These are phyloP conservation scores for Leucocoprinus birnbaumii DNA, from an alignment of 768 basidiomycete genomes.

Conservation along the genomic window DNA sequence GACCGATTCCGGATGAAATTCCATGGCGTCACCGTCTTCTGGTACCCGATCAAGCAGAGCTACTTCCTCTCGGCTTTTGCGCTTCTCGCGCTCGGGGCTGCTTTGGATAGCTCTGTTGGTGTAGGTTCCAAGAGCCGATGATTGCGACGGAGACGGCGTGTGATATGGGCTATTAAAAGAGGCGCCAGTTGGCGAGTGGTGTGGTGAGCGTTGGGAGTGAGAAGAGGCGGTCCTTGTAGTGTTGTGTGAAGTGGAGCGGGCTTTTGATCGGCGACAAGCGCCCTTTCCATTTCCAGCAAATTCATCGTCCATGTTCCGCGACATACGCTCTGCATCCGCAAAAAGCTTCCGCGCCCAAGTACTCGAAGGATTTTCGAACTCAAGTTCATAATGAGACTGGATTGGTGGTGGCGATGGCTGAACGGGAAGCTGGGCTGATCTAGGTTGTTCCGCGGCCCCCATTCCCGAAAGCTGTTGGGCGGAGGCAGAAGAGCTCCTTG, in stretches of 20 bases:
- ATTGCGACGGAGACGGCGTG: neutral
- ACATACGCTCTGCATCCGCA: too few relatives aligned
- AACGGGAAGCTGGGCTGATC: neutral
- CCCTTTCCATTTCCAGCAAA: neutral
- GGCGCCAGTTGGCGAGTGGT: neutral
- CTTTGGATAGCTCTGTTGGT: neutral
- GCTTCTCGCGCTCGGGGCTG: conserved; percentile 11
- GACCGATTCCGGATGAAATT: conserved; percentile 8
- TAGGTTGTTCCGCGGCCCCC: neutral
- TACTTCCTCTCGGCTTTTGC: conserved; percentile 16
- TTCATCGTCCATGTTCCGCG: too few relatives aligned
- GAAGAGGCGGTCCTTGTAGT: neutral
- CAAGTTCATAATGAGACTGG: neutral
- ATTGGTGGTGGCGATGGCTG: neutral
- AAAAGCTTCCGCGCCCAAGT: neutral
- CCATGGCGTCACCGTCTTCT: conserved; percentile 29
- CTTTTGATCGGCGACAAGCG: neutral
- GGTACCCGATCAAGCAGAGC: conserved; percentile 30
- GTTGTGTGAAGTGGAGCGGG: conserved; percentile 2
- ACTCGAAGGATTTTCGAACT: conserved; percentile 4
- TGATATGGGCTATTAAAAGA: neutral
- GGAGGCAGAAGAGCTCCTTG: neutral
- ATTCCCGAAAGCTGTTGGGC: neutral
- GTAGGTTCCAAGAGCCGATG: neutral
- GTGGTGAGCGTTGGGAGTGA: neutral